These are phyloP conservation scores for Akanthomyces uredinophilus DNA, from an alignment of 2,329 filamentous ascomycete genomes.

Conservation along the genomic window DNA sequence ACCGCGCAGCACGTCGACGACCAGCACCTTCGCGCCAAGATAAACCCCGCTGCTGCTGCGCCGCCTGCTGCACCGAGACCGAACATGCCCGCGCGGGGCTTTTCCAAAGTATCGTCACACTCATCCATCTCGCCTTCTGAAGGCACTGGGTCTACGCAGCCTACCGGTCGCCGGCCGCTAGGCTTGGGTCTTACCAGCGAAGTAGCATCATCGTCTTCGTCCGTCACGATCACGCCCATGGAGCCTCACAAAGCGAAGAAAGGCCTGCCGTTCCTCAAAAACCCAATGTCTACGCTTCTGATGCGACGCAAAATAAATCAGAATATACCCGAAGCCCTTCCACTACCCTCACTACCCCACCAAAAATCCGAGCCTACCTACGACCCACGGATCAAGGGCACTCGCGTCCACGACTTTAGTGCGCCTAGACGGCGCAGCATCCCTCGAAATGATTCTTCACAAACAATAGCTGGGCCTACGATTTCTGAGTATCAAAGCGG, in stretches of 20 bases:
- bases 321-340: constrained; percentile 32
- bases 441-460: not conserved
- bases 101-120: constrained; percentile 1
- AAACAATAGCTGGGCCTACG: not conserved
- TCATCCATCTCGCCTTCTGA: constrained; percentile 8
- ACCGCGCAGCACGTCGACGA: constrained; percentile 13
- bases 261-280: constrained; percentile 45
- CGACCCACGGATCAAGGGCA: constrained; percentile 54
- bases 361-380: constrained; percentile 37
- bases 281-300: constrained; percentile 48
- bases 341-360: constrained; percentile 30
- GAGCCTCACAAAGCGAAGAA: constrained; percentile 37
- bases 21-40: constrained; percentile 6
- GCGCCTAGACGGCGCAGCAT: constrained; percentile 38
- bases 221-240: constrained; percentile 4
- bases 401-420: constrained; percentile 54
- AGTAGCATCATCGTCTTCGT: not conserved
- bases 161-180: constrained; percentile 6
- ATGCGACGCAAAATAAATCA: constrained; percentile 45
- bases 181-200: not conserved
- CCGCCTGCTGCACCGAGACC: not conserved
- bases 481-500: not conserved
- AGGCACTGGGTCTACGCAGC: not conserved
- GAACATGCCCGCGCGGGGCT: not conserved
- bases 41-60: not conserved